phyloP scores from a whole-genome alignment of 2,329 filamentous ascomycete species.

The Colletotrichum sansevieriae region DNA sequence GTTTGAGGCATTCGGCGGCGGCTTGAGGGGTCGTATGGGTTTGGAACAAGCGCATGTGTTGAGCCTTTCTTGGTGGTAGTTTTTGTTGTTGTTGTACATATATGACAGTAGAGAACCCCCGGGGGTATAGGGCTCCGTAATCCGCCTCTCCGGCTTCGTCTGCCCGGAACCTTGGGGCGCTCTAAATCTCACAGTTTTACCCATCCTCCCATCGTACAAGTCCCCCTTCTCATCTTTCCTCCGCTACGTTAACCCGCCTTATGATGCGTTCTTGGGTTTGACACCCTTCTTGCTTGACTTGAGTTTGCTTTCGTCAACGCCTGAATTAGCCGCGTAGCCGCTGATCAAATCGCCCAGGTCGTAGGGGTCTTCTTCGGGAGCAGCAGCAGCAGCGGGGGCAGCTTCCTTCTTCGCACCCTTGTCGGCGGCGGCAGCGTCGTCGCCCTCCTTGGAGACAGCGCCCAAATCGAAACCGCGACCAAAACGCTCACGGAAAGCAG shows the following conservation, averaged over 20 bases:
- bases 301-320: constrained; percentile 49
- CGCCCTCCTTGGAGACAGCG: constrained; percentile 44
- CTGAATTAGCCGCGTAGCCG: constrained; percentile 54
- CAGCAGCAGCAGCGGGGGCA: constrained; percentile 25
- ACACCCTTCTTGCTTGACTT: constrained; percentile 50
- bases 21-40: constrained; percentile 2
- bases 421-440: constrained; percentile 42
- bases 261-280: constrained; percentile 54
- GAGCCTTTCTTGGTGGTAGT: constrained; percentile 26
- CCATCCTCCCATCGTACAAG: constrained; percentile 35
- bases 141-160: constrained; percentile 28
- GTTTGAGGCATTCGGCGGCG: constrained; percentile 17
- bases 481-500: constrained; percentile 87
- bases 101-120: constrained; percentile 42
- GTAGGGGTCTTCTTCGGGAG: constrained; percentile 44
- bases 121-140: constrained; percentile 33
- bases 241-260: constrained; percentile 53
- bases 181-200: constrained; percentile 13
- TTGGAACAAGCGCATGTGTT: constrained; percentile 25
- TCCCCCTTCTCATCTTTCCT: neutral
- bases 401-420: constrained; percentile 15
- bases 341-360: constrained; percentile 65
- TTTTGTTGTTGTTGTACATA: constrained; percentile 43
- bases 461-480: constrained; percentile 84
- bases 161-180: constrained; percentile 16